Evolutionary conservation across 2,329 filamentous ascomycete genomes (phyloP).

Genomic region (Ophiostoma himal-ulmi): DNA sequence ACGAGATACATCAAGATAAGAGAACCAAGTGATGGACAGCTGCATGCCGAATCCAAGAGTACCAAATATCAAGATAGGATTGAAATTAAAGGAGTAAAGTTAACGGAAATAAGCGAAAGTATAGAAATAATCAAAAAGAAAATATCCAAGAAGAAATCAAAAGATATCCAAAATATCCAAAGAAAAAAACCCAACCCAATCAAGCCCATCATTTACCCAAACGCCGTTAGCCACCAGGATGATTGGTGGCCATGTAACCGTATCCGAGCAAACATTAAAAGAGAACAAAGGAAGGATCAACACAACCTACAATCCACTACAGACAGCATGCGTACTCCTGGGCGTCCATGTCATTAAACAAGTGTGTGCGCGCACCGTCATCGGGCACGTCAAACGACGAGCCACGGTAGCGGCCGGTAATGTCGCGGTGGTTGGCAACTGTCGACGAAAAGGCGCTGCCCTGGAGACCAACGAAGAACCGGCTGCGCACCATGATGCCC

Average conservation of each 20-base stretch:
- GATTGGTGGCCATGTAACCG: slow-evolving; percentile 1
- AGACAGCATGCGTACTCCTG: slow-evolving; percentile 33
- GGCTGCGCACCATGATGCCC: slow-evolving; percentile 32
- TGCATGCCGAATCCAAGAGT: neutral
- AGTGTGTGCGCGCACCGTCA: slow-evolving; percentile 33
- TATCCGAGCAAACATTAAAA: slow-evolving; percentile 1
- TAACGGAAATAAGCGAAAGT: neutral
- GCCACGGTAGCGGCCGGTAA: slow-evolving; percentile 34
- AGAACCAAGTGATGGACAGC: neutral
- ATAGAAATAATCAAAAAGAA: neutral
- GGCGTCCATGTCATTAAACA: slow-evolving; percentile 34
- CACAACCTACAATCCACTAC: slow-evolving; percentile 20
- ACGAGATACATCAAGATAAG: neutral
- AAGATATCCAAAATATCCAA: neutral
- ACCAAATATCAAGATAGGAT: neutral
- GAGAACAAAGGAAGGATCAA: neutral
- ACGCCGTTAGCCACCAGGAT: slow-evolving; percentile 1
- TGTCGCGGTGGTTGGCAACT: slow-evolving; percentile 33
- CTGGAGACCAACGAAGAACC: slow-evolving; percentile 34
- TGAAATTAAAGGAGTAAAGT: neutral
- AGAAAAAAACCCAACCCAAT: neutral
- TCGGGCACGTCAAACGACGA: slow-evolving; percentile 30
- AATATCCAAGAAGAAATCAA: neutral
- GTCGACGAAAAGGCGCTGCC: slow-evolving; percentile 34
- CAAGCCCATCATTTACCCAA: neutral